These are phyloP conservation scores for Gossypium aridum DNA, from an alignment of 441 rosid genomes.

Conservation along the genomic window DNA sequence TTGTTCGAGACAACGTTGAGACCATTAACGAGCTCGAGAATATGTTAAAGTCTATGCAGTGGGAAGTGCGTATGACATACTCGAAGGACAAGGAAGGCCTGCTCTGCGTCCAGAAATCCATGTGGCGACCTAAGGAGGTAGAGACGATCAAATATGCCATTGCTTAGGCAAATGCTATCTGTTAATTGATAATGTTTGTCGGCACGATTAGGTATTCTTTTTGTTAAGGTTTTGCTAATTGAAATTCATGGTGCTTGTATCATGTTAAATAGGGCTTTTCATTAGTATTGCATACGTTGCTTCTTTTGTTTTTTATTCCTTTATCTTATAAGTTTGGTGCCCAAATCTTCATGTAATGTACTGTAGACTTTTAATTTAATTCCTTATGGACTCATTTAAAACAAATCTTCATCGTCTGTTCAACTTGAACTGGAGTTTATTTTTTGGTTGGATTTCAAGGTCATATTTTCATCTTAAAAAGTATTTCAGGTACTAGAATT, in stretches of 20 bases:
- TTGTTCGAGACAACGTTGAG: conserved; percentile 60
- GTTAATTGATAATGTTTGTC: conserved; percentile 1
- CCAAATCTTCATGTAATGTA: background rate
- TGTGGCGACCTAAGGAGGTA: conserved; percentile 64
- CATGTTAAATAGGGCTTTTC: conserved; percentile 11
- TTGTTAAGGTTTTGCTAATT: conserved; percentile 14
- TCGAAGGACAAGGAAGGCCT: conserved; percentile 73
- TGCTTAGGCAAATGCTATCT: conserved; percentile 22
- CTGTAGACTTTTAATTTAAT: background rate
- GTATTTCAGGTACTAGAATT: too few species aligned
- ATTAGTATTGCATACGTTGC: background rate
- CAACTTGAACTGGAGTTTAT: background rate
- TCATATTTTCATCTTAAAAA: too few species aligned
- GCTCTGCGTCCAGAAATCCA: conserved; percentile 69
- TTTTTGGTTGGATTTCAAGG: background rate
- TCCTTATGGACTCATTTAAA: background rate
- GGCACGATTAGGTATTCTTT: conserved; percentile 21
- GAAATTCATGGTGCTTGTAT: conserved; percentile 16
- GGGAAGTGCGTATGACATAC: conserved; percentile 79
- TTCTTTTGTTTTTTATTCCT: background rate
- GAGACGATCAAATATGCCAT: conserved; percentile 60
- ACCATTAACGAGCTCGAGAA: conserved; percentile 51
- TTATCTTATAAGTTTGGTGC: background rate
- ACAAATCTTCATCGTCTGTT: background rate
- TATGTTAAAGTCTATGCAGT: conserved; percentile 53